A percentile compares a stretch with the other conserved stretches of the same genome.
These are phyloP conservation scores for Allantophomopsis cytisporea DNA, from an alignment of 2,329 filamentous ascomycete genomes.

Conservation along the genomic window DNA sequence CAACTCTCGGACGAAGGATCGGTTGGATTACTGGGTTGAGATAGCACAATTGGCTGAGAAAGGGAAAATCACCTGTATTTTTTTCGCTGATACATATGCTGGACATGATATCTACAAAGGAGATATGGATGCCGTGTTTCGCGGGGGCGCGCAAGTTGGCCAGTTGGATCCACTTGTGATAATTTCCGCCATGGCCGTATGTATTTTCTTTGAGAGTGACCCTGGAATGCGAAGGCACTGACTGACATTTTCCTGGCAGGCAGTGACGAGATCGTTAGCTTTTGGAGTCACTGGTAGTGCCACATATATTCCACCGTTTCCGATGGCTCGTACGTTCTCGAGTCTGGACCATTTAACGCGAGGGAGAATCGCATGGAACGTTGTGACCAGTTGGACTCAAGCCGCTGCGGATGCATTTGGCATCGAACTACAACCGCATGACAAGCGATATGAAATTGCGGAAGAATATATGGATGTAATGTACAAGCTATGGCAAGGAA, in stretches of 20 bases:
- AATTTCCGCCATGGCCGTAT: neutral
- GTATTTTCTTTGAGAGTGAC: neutral
- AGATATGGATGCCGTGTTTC: neutral
- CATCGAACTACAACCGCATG: slow-evolving; percentile 42
- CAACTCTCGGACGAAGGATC: too few relatives aligned
- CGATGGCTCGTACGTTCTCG: slow-evolving; percentile 46
- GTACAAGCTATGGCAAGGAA: slow-evolving; percentile 47
- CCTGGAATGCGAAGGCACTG: neutral
- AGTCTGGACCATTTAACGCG: slow-evolving; percentile 52
- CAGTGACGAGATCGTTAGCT: slow-evolving; percentile 45
- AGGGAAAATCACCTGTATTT: neutral
- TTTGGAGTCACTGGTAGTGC: slow-evolving; percentile 54
- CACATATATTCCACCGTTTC: slow-evolving; percentile 54
- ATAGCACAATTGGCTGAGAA: slow-evolving; percentile 1
- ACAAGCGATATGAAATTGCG: slow-evolving; percentile 48
- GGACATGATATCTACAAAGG: slow-evolving; percentile 4
- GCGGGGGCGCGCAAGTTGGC: slow-evolving; percentile 1
- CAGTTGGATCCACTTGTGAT: neutral
- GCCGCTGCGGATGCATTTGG: slow-evolving; percentile 49
- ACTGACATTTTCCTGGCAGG: slow-evolving; percentile 1
- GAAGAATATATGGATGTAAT: slow-evolving; percentile 51
- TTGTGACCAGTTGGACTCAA: slow-evolving; percentile 51
- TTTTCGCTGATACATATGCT: slow-evolving; percentile 3
- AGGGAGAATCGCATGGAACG: slow-evolving; percentile 45
- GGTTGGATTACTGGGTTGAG: too few relatives aligned